Base-by-base conservation (phyloP, 2,329 filamentous ascomycete genomes). In the Zalaria sp. region DNA sequence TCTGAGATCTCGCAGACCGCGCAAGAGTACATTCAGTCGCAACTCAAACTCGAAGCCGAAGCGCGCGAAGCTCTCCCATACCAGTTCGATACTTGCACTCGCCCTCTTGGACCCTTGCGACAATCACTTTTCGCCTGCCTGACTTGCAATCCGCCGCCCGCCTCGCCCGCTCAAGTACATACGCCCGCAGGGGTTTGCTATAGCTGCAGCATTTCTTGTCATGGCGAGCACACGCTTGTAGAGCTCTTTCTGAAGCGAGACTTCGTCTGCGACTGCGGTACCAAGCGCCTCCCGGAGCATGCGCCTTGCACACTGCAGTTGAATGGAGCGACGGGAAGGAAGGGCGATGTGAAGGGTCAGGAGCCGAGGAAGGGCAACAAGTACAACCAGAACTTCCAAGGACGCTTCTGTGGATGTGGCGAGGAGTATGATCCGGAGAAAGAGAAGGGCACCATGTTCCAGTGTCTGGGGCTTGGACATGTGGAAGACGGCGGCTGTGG, bases 391-490 rank as follows among this genome's bases (percentile, higher is more conserved):
- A 98, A 98, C 66, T 98, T 93, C 54, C 73, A 77, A 51, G 96
- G 96, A 54, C 75, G 72, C 36, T 98, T 98, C 64, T 98, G 91
- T 59, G 84, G 82, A 2, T 98, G 91, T 55, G 75, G 75, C 27
- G 81, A 88, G 54, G 77, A 88, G 45, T 98, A 98, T 57, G 83
- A 95, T 57, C 78, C 89, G 0, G 75, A 89, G 38, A 72, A 83
- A 57, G 87, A 98, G 58, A 93, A 89, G 52, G 89, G 89, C 0
- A 96, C 88, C 34, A 98, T 98, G 91, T 98, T 93, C 52, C 91
- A 98, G 60, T 98, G 91, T 57, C 61, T 96, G 2, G 89, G 89
- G 0, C 67, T 96, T 1, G 87, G 86, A 1, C 81, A 77, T 0
- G 71, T 75, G 8, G 82, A 89, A 50, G 79, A 81, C 1, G 88